These are phyloP conservation scores for Heritiera littoralis DNA, from an alignment of 345 rosid genomes.

Conservation along the genomic window DNA sequence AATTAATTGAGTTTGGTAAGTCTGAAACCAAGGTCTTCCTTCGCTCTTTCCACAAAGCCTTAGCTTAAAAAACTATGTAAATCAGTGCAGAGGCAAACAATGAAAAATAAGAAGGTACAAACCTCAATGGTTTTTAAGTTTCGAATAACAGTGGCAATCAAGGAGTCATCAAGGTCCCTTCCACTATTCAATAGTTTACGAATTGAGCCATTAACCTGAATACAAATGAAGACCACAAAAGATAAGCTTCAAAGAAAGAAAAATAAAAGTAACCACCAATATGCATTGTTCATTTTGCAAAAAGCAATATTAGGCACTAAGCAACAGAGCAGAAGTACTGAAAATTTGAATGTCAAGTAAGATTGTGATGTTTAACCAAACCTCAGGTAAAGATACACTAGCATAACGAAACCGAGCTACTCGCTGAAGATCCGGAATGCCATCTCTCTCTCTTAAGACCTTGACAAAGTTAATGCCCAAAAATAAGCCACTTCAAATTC, in stretches of 20 bases:
- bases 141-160: conserved; percentile 69
- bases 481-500: conserved; percentile 8
- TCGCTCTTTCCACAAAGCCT: conserved; percentile 15
- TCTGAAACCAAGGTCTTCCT: conserved; percentile 15
- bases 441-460: conserved; percentile 84
- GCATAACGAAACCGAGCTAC: conserved; percentile 82
- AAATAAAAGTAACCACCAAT: not conserved
- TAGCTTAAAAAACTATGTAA: conserved; percentile 12
- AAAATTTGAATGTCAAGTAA: conserved; percentile 23
- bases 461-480: conserved; percentile 34
- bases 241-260: conserved; percentile 17
- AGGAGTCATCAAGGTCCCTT: conserved; percentile 64
- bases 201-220: conserved; percentile 63
- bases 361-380: conserved; percentile 39
- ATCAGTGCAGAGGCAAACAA: conserved; percentile 3
- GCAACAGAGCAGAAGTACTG: conserved; percentile 12
- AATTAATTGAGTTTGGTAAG: conserved; percentile 4
- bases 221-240: conserved; percentile 27
- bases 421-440: conserved; percentile 91
- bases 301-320: conserved; percentile 15
- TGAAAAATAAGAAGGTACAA: conserved; percentile 28
- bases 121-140: conserved; percentile 86
- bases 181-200: conserved; percentile 67
- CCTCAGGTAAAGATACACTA: conserved; percentile 77
- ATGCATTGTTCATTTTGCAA: conserved; percentile 4